Evolutionary conservation across 352 stramenopile species (phyloP), one percentile per base, ranked within the genome.

Genomic region (Saprolegnia parasitica): DNA sequence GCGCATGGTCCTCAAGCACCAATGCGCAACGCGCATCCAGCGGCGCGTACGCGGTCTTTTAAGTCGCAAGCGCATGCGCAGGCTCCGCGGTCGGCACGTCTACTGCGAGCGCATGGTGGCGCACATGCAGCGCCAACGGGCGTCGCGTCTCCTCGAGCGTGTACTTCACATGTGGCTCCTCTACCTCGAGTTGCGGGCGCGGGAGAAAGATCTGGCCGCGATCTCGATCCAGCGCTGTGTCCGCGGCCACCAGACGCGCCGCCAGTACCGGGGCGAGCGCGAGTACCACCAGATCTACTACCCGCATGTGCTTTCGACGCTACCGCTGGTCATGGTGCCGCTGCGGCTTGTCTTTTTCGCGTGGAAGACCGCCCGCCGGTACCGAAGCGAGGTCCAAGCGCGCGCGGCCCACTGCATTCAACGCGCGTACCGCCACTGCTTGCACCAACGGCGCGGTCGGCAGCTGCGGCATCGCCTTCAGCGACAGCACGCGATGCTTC

Each of bases 321-420:
- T 23, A 45, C 55, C 16, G 5, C 1, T 18, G 26, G 57, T 23
- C 37, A 35, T 21, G 29, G 40, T n/a, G 18, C 40, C 21, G 37
- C 40, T 46, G 21, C 58, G 40, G 39, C 58, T 67, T 54, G 40
- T 56, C 10, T 67, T 67, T 24, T 13, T 55, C 0, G 58, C 35
- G 6, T 24, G 49, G n/a, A 15, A 21, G 13, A 67, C n/a, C 5
- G n/a, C n/a, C 39, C 39, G 42, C 20, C 37, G 29, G 18, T 67
- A 39, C 42, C 58, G 58, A n/a, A 55, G 9, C 3, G 58, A 67
- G 20, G 18, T 16, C 2, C 1, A 67, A 56, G 2, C 88, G 50
- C 71, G 58, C 15, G 80, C 81, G 56, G 80, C 81, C 0, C 75
- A 56, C 5, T 76, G 71, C 35, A 84, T 90, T 24, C 84, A 92